Conservation (phyloP, 2,329 filamentous ascomycete species). For the Gliomastix tumulicola region DNA sequence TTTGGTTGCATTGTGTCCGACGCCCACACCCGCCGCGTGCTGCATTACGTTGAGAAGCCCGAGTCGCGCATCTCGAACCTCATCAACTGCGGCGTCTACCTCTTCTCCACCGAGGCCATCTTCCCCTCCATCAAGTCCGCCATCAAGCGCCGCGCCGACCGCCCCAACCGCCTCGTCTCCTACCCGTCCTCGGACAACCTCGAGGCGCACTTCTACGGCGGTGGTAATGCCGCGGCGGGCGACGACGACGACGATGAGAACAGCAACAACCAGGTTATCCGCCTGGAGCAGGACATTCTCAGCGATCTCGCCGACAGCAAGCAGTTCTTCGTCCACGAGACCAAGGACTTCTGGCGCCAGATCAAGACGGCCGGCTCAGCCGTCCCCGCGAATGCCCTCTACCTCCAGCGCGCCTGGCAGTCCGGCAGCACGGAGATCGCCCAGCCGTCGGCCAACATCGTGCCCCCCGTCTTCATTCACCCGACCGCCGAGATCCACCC, state of each 20-base stretch:
- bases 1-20: constrained; percentile 98
- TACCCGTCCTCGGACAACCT: constrained; percentile 96
- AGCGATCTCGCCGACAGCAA: constrained; percentile 94
- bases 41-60: constrained; percentile 99
- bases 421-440: constrained; percentile 70
- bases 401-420: constrained; percentile 91
- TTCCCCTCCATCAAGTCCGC: constrained; percentile 92
- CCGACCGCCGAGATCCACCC: constrained; percentile 85
- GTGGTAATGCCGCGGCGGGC: constrained; percentile 5
- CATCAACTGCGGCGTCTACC: constrained; percentile 98
- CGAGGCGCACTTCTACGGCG: constrained; percentile 39
- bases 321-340: constrained; percentile 97
- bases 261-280: constrained; percentile 77
- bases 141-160: constrained; percentile 91
- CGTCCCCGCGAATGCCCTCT: constrained; percentile 92
- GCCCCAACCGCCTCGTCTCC: constrained; percentile 75
- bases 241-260: constrained; percentile 67
- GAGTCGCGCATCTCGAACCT: constrained; percentile 96
- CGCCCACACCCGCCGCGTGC: constrained; percentile 84
- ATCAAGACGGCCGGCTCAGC: constrained; percentile 99
- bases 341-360: constrained; percentile 99
- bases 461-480: constrained; percentile 93
- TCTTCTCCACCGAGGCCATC: constrained; percentile 91
- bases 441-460: constrained; percentile 75
- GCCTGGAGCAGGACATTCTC: constrained; percentile 94